phyloP scores from a whole-genome alignment of 2,329 filamentous ascomycete genomes.

The Cordyceps farinosa region DNA sequence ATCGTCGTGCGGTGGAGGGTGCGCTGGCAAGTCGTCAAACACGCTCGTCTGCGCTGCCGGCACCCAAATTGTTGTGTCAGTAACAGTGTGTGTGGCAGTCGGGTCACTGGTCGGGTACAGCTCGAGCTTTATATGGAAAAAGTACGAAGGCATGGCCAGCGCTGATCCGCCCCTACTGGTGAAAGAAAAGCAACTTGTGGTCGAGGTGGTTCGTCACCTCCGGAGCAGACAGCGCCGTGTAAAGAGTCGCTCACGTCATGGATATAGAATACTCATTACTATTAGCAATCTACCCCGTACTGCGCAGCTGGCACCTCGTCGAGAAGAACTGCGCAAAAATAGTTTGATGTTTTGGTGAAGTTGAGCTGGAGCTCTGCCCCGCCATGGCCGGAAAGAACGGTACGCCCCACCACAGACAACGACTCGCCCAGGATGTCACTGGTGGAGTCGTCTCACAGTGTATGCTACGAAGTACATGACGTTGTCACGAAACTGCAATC shows the following conservation, averaged over 20 bases:
- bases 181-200: neutral
- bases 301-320: neutral
- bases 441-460: neutral
- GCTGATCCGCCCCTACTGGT: neutral
- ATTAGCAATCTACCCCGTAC: neutral
- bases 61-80: constrained; percentile 42
- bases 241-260: neutral
- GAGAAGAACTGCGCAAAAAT: no score
- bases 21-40: constrained; percentile 54
- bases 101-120: constrained; percentile 46
- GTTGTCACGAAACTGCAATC: neutral
- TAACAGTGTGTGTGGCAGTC: constrained; percentile 32
- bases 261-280: constrained; percentile 5
- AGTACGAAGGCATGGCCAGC: constrained; percentile 55
- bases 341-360: neutral
- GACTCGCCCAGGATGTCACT: neutral
- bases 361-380: constrained; percentile 4
- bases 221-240: neutral
- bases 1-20: constrained; percentile 31
- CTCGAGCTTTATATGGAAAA: constrained; percentile 65
- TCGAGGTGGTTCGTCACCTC: neutral
- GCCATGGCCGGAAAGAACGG: constrained; percentile 1
- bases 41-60: constrained; percentile 47
- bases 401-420: neutral
- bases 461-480: neutral